Percentiles rank a stretch among this genome's conserved stretches.
phyloP scores from a whole-genome alignment of 305 asterid genomes.

The Solanum hybrid region DNA sequence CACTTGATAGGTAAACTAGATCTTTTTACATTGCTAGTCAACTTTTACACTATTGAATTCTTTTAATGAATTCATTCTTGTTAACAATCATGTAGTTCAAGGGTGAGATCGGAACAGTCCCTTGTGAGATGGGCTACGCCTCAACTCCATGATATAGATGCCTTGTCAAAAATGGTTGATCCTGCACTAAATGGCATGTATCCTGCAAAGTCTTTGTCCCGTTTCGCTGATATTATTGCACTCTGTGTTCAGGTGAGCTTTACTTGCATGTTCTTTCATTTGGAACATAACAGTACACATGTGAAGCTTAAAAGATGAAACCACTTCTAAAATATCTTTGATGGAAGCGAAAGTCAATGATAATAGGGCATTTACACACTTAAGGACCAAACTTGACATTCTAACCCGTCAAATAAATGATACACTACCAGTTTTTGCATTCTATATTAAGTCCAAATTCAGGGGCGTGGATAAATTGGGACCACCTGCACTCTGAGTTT shows the following conservation, averaged over 20 bases:
- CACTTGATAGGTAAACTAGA: slow-evolving; percentile 74
- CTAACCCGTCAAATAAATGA: not conserved
- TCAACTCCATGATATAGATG: slow-evolving; percentile 95
- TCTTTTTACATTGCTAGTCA: not conserved
- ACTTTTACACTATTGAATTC: not conserved
- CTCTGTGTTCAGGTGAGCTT: slow-evolving; percentile 85
- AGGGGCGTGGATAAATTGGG: not conserved
- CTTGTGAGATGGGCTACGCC: slow-evolving; percentile 99
- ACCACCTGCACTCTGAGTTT: not conserved
- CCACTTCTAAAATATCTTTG: not conserved
- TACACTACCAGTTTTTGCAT: not conserved
- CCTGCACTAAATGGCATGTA: slow-evolving; percentile 88
- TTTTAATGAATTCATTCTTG: slow-evolving; percentile 2
- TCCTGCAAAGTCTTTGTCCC: slow-evolving; percentile 94
- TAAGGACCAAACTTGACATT: not conserved
- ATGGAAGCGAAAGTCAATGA: not conserved
- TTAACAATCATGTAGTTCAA: slow-evolving; percentile 40
- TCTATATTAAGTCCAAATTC: not conserved
- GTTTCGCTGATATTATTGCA: slow-evolving; percentile 90
- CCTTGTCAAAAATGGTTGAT: slow-evolving; percentile 95
- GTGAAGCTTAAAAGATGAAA: not conserved
- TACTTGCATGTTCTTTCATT: not conserved
- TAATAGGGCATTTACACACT: not conserved
- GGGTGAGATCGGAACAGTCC: slow-evolving; percentile 84
- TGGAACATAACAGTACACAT: not conserved